Percentiles rank a stretch among this genome's conserved stretches.
Evolutionary conservation across 2,329 filamentous ascomycete genomes (phyloP).

Genomic region (Phaeophleospora eucalypticola): DNA sequence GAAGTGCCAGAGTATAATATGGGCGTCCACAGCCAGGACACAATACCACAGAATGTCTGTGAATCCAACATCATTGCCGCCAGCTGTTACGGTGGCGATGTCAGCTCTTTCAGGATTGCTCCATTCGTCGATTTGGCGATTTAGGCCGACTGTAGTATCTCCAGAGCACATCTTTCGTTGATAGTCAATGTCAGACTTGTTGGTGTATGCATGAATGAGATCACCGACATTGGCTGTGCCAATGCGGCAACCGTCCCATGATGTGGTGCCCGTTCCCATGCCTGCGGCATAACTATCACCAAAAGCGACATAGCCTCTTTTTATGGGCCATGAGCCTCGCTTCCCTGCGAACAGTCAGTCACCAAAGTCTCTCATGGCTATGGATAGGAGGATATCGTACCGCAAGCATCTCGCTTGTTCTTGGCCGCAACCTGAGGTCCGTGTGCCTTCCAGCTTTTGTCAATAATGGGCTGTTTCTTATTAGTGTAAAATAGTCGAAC

Average conservation of each 20-base stretch:
- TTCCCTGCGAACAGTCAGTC: background rate
- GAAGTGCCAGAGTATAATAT: too few relatives aligned
- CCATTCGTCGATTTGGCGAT: constrained; percentile 1
- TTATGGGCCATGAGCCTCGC: background rate
- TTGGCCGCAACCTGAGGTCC: background rate
- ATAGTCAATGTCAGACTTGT: background rate
- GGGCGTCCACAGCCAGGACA: background rate
- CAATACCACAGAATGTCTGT: background rate
- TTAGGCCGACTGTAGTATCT: background rate
- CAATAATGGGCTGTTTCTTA: background rate
- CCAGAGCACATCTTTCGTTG: background rate
- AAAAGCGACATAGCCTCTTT: constrained; percentile 2
- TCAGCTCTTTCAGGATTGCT: constrained; percentile 1
- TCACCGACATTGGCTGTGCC: background rate
- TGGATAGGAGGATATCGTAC: background rate
- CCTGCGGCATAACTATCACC: constrained; percentile 3
- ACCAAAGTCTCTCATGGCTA: too few relatives aligned
- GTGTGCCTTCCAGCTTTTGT: background rate
- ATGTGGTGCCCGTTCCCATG: constrained; percentile 3
- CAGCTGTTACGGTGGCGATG: background rate
- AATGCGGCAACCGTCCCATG: background rate
- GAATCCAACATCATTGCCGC: constrained; percentile 3
- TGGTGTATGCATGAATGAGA: background rate
- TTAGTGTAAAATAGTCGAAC: background rate
- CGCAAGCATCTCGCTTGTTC: background rate